Percentiles rank a stretch among this genome's conserved stretches.
phyloP scores from a whole-genome alignment of 2,329 filamentous ascomycete genomes.

The Pyricularia sp. region DNA sequence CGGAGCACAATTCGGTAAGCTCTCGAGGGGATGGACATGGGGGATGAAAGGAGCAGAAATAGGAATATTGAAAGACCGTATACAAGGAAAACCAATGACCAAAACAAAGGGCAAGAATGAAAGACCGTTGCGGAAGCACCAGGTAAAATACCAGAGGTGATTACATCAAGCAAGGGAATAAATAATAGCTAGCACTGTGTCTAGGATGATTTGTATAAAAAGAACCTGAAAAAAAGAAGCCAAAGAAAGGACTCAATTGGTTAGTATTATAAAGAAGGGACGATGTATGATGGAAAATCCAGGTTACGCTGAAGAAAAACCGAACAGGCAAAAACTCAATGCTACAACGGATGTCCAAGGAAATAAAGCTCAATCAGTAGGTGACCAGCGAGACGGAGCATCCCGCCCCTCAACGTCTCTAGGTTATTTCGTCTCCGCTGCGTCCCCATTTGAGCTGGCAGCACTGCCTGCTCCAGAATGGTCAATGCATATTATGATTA shows the following conservation, averaged over 20 bases:
- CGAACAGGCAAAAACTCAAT: background rate
- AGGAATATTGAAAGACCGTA: background rate
- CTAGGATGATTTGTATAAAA: background rate
- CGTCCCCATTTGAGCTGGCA: background rate
- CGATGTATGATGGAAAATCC: background rate
- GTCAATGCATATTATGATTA: background rate
- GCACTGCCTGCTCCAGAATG: background rate
- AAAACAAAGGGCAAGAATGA: background rate
- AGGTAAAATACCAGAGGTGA: background rate
- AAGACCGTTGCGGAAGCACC: background rate
- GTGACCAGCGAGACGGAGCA: background rate
- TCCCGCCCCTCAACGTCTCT: background rate
- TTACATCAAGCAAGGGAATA: background rate
- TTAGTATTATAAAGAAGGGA: background rate
- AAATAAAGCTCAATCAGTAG: background rate
- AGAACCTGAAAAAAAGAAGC: background rate
- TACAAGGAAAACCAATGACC: background rate
- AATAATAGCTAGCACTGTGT: background rate
- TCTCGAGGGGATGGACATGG: background rate
- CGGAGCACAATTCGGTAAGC: constrained; percentile 3
- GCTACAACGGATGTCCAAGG: background rate
- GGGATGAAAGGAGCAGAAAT: background rate
- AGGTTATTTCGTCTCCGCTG: background rate
- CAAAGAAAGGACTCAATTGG: background rate
- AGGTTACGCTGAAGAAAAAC: background rate